These are phyloP conservation scores for Arthonia radiata DNA, from an alignment of 495 filamentous ascomycete genomes.

Conservation along the genomic window DNA sequence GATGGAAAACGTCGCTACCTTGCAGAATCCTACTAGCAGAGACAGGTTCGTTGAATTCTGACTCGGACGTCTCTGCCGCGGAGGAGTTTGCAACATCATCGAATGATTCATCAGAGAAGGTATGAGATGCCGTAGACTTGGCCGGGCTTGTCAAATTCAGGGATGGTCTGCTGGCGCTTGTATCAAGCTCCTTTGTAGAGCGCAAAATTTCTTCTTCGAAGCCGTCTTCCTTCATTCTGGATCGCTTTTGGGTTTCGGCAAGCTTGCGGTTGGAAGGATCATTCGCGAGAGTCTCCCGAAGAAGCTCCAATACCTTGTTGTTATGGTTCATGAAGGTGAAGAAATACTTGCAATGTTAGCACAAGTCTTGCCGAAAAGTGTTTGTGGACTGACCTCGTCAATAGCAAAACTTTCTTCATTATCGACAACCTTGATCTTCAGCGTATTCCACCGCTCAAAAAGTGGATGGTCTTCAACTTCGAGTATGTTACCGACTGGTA, in stretches of 20 bases:
- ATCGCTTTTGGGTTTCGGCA: no score
- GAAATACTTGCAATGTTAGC: constrained; percentile 46
- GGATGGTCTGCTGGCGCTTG: no score
- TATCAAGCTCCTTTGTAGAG: no score
- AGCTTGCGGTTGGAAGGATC: no score
- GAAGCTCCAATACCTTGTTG: constrained; percentile 56
- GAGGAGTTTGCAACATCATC: constrained; percentile 46
- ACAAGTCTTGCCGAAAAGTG: no score
- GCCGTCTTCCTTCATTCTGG: no score
- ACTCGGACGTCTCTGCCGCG: constrained; percentile 38
- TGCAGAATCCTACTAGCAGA: constrained; percentile 79
- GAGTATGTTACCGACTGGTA: constrained; percentile 71
- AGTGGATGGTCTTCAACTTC: constrained; percentile 84
- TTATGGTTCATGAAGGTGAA: constrained; percentile 86
- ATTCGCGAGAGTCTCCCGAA: no score
- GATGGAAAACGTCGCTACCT: constrained; percentile 73
- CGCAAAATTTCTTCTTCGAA: no score
- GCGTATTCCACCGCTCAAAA: constrained; percentile 77
- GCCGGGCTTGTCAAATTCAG: no score
- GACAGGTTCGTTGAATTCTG: constrained; percentile 43
- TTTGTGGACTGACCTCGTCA: constrained; percentile 45
- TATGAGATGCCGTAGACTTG: no score
- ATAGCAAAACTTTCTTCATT: constrained; percentile 83
- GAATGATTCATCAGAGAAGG: constrained; percentile 50
- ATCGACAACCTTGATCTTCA: constrained; percentile 80